Evolutionary conservation across 345 rosid species (phyloP), one percentile per base, ranked within the genome.

Genomic region (Citrus medica): DNA sequence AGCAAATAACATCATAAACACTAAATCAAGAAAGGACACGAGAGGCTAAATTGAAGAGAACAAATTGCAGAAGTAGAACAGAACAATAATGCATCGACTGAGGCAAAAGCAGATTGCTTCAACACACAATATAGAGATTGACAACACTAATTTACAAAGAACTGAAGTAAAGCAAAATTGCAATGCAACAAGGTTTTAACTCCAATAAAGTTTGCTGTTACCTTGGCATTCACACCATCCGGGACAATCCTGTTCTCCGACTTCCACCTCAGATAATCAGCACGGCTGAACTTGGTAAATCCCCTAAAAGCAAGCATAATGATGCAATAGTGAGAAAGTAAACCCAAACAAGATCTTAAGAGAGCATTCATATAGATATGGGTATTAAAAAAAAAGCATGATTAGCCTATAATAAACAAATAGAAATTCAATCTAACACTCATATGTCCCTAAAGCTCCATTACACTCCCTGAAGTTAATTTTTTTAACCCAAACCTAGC

Each of bases 151-250:
- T 30, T 37, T 28, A 9, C 0, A 70, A 19, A 28, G 74, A 51
- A 70, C 9, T 28, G 4, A 40, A 69, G 58, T 4, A 6, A n/a
- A 69, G 13, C 35, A 42, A 21, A 46, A 42, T n/a, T 40, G 0
- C 24, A 53, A 10, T 61, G 6, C 4, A 60, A 16, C 2, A 25
- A 38, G 4, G 13, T 38, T 74, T 40, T 14, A 9, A 40, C 32
- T 61, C 67, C 5, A 38, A 74, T 22, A 27, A 3, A 48, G 5
- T 25, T 69, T 48, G 27, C 30, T 75, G 40, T 71, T 78, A 88
- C 91, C 91, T 88, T 88, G 0, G 91, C 91, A 71, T 88, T 88
- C 48, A 88, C 91, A 68, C 91, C 91, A 80, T 88, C 91, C 1
- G 91, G 66, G 25, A 81, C 2, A 79, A 88, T 85, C 79, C 78